Base-by-base conservation (phyloP, 805 yeast species). In the Yamadazyma philogaea region DNA sequence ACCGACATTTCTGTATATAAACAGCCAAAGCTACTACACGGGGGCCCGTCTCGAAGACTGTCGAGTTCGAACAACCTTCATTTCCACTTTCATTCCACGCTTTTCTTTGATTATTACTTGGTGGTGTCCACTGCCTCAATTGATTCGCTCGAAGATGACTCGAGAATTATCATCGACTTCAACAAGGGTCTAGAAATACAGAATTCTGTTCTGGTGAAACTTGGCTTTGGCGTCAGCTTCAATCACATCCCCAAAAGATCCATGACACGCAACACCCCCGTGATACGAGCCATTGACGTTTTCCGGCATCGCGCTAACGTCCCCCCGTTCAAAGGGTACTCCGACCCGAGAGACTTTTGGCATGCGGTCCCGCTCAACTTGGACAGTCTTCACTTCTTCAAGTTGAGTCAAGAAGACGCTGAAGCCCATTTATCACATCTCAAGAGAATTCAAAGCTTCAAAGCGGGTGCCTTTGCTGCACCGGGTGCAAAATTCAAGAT, bases 401-500 rank as follows among this genome's bases (percentile, higher is more conserved):
- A 40, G 27, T 10, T 41, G 6, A 35, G 45, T 8, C 15, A 11
- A 6, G 14, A 26, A 6, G 30, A 45, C 7, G 24, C 24, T 2
- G 21, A 12, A 12, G 11, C 19, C 3, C 37, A 48, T 24, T 21
- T 43, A 6, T 21, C 31, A 17, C 20, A 7, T 11, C 30, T 31
- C 15, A 42, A 40, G n/a, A 26, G 10, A 5, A 34, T 40, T n/a
- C 30, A 20, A 11, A 31, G 19, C 8, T 42, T 37, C 8, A 42
- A 42, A 32, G n/a, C 31, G 3, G 40, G 38, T 7, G 15, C 8
- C 6, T 27, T 39, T 16, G 4, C 36, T 8, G 34, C 27, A 11
- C 19, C 8, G 12, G n/a, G n/a, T 27, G 22, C 22, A 11, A 56
- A 54, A 7, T 64, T 64, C 46, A 67, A 62, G 48, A 48, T 69